phyloP scores from a whole-genome alignment of 345 rosid genomes.

The Pistacia integerrima region DNA sequence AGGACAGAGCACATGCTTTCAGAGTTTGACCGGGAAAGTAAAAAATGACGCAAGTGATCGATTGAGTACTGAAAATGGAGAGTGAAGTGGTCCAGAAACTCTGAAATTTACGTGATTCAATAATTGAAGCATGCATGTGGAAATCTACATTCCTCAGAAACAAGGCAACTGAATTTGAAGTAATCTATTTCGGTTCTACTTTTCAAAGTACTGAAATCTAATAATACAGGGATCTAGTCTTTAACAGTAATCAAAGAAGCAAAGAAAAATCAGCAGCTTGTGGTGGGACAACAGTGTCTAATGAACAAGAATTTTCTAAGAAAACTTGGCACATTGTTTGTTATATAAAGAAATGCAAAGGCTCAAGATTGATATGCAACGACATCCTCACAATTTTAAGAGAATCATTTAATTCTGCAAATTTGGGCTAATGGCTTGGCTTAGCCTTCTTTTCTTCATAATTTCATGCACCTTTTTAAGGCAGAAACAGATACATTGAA shows the following conservation, averaged over 20 bases:
- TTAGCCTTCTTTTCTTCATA: slow-evolving; percentile 11
- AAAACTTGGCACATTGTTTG: no score
- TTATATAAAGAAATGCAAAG: neutral
- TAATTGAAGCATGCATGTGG: no score
- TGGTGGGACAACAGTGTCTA: neutral
- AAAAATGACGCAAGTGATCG: no score
- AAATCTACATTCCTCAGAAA: no score
- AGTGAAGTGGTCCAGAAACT: no score
- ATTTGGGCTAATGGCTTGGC: slow-evolving; percentile 10
- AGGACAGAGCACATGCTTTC: neutral
- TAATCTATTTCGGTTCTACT: neutral
- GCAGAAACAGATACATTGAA: slow-evolving; percentile 32
- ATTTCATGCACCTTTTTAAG: neutral
- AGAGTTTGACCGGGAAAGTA: neutral
- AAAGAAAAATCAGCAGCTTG: neutral
- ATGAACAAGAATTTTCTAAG: neutral
- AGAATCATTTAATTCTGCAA: neutral
- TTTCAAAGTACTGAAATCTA: neutral
- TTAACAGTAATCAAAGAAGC: neutral
- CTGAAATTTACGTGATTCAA: no score
- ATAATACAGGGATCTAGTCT: neutral
- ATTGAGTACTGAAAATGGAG: no score
- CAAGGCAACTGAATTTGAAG: neutral
- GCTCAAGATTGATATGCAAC: neutral
- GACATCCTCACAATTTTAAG: neutral